Evolutionary conservation across 805 yeast genomes (phyloP).

Genomic region (Blastobotrys mokoenaii): DNA sequence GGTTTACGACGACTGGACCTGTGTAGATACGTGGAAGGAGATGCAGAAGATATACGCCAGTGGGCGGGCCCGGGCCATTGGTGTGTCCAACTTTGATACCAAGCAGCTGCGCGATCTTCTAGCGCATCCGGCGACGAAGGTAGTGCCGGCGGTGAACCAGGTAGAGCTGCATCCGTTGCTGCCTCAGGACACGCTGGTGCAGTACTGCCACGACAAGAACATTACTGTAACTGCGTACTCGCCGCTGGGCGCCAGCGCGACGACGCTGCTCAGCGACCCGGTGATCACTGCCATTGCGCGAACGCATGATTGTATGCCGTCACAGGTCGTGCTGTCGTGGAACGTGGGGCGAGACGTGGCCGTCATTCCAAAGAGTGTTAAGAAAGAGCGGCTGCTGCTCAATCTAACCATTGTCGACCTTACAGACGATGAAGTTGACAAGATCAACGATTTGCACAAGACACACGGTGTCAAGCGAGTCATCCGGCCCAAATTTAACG

Average conservation of each 20-base stretch:
- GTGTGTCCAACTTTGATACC: slow-evolving; percentile 64
- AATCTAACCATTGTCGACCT: slow-evolving; percentile 33
- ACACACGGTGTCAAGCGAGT: not conserved
- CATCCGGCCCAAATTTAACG: not conserved
- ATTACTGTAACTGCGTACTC: slow-evolving; percentile 66
- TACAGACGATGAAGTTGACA: slow-evolving; percentile 34
- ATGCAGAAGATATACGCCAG: slow-evolving; percentile 49
- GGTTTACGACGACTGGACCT: slow-evolving; percentile 19
- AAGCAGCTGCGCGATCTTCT: slow-evolving; percentile 44
- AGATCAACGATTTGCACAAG: slow-evolving; percentile 23
- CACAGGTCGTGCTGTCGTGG: slow-evolving; percentile 55
- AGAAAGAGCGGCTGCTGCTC: slow-evolving; percentile 47
- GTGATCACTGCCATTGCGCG: slow-evolving; percentile 43
- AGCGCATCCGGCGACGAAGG: slow-evolving; percentile 26
- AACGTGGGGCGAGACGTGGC: slow-evolving; percentile 52
- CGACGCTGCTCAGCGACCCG: slow-evolving; percentile 46
- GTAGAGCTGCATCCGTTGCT: slow-evolving; percentile 68
- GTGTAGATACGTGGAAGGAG: slow-evolving; percentile 51
- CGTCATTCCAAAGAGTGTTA: slow-evolving; percentile 44
- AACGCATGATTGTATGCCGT: slow-evolving; percentile 44
- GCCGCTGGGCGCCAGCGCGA: slow-evolving; percentile 55
- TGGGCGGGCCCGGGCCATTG: slow-evolving; percentile 50
- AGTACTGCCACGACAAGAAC: slow-evolving; percentile 42
- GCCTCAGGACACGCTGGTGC: slow-evolving; percentile 52
- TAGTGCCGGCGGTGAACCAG: slow-evolving; percentile 65